A percentile compares a stretch with the other conserved stretches of the same genome.
Conservation (phyloP, 2,329 filamentous ascomycete species). For the Xylariaceae sp. region DNA sequence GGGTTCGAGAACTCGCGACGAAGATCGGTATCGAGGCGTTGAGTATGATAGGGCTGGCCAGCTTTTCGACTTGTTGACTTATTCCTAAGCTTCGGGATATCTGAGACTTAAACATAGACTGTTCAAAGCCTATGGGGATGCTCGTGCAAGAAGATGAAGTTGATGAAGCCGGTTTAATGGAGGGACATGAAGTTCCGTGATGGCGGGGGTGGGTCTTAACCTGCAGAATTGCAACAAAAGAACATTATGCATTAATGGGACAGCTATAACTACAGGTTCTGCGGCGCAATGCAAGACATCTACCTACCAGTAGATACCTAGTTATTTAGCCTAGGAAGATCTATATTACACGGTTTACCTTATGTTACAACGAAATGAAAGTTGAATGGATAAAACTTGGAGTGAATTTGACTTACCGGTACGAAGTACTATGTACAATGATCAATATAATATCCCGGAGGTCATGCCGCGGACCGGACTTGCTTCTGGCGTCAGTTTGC, state of each 20-base stretch:
- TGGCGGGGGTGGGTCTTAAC: conserved; percentile 18
- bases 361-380: too few relatives aligned
- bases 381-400: too few relatives aligned
- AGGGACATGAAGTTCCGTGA: conserved; percentile 13
- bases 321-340: too few relatives aligned
- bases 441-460: not conserved
- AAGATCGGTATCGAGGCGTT: not conserved
- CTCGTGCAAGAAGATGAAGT: not conserved
- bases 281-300: too few relatives aligned
- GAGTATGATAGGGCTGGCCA: not conserved
- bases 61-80: not conserved
- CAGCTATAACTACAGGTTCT: not conserved
- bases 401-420: too few relatives aligned
- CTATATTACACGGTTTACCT: too few relatives aligned
- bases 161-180: conserved; percentile 8
- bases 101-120: not conserved
- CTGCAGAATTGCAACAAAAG: conserved; percentile 4
- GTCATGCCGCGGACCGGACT: too few relatives aligned
- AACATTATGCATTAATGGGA: conserved; percentile 2
- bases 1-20: not conserved
- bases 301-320: too few relatives aligned
- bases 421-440: too few relatives aligned
- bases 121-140: not conserved
- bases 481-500: not conserved
- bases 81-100: not conserved